phyloP scores from a whole-genome alignment of 1,284 basidiomycete genomes.

The Schizophyllum amplum region DNA sequence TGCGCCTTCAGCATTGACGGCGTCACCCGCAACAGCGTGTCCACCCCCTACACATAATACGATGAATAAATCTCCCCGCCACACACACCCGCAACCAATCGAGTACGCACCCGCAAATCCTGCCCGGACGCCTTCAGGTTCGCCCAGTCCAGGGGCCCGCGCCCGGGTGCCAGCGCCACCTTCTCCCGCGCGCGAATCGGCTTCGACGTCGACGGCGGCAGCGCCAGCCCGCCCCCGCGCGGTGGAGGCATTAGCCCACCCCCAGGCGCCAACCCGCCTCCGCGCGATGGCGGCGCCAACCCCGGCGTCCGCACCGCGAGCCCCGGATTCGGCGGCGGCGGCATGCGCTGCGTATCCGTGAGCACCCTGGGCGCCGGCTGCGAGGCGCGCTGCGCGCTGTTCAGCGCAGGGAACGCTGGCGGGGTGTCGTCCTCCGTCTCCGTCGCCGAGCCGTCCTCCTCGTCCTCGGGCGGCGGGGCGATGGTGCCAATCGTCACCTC shows the following conservation, averaged over 20 bases:
- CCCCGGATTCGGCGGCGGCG: constrained; percentile 55
- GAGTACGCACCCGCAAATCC: constrained; percentile 61
- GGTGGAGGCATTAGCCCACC: too few species aligned
- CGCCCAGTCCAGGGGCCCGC: constrained; percentile 94
- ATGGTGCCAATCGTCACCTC: not conserved
- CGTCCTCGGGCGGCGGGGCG: constrained; percentile 28
- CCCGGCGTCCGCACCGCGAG: constrained; percentile 39
- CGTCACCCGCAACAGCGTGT: constrained; percentile 67
- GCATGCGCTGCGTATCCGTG: constrained; percentile 56
- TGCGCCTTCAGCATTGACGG: constrained; percentile 82
- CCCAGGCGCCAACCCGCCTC: not conserved
- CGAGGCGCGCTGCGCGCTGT: constrained; percentile 71
- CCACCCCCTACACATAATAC: constrained; percentile 41
- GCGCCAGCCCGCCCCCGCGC: constrained; percentile 34
- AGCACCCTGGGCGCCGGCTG: constrained; percentile 25
- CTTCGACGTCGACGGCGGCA: constrained; percentile 52
- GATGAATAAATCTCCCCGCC: constrained; percentile 7
- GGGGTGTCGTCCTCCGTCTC: constrained; percentile 61
- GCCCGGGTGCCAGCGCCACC: constrained; percentile 87
- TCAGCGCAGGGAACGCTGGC: constrained; percentile 76
- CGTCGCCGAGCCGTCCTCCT: constrained; percentile 43
- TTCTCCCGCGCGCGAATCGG: constrained; percentile 60
- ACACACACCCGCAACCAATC: not conserved
- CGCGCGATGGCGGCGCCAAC: constrained; percentile 13
- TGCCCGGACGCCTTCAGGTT: constrained; percentile 71